Conservation (phyloP, 352 stramenopile species). For the Blastocystis sp. region DNA sequence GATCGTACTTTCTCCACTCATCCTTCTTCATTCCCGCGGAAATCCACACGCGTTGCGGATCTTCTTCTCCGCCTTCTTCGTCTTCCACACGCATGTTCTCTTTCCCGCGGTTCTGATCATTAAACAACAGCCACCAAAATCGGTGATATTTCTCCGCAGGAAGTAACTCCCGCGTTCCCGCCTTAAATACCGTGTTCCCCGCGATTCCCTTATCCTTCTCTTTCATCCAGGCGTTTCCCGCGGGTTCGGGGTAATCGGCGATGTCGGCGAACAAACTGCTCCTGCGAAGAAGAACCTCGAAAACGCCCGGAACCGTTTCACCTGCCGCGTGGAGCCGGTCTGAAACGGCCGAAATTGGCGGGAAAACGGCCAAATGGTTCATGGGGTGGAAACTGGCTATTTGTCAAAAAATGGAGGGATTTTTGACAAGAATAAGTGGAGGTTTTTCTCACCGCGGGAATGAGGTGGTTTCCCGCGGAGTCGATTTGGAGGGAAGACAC, state of each 20-base stretch:
- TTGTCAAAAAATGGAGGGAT: neutral
- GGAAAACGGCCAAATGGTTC: neutral
- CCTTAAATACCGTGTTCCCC: no score
- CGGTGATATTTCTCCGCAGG: neutral
- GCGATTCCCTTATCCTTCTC: no score
- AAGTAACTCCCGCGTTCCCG: neutral
- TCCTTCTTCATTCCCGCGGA: neutral
- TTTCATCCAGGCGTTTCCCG: neutral
- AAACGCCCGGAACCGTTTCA: neutral
- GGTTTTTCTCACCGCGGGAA: no score
- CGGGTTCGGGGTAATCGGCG: neutral
- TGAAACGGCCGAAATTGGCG: neutral
- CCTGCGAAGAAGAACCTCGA: neutral
- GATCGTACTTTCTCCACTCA: neutral
- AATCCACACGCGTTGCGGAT: neutral
- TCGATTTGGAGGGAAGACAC: no score
- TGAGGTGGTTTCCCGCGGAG: no score
- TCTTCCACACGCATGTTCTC: neutral
- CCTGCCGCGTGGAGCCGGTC: constrained; percentile 7
- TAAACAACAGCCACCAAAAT: constrained; percentile 10
- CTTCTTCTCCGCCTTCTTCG: neutral
- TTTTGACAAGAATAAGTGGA: no score
- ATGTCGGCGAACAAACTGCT: constrained; percentile 6
- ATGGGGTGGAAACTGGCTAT: neutral
- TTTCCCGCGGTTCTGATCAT: neutral